These are phyloP conservation scores for Cladosporium sphaerospermum DNA, from an alignment of 2,329 filamentous ascomycete genomes.

Conservation along the genomic window DNA sequence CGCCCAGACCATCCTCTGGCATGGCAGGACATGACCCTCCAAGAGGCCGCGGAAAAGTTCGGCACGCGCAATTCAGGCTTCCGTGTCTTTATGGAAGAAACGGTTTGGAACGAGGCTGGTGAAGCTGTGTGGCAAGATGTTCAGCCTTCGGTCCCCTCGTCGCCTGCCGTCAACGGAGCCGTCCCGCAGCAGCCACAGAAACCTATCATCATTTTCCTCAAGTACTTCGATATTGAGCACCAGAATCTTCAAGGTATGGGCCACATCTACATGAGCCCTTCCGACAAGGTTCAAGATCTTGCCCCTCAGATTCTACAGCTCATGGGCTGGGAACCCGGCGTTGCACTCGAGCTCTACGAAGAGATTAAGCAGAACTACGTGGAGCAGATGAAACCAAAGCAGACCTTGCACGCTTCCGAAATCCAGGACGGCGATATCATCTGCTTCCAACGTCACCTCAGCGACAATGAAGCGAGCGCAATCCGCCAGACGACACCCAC, in stretches of 20 bases:
- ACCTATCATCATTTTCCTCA: slow-evolving; percentile 80
- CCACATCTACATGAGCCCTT: slow-evolving; percentile 79
- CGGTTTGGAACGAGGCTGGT: slow-evolving; percentile 63
- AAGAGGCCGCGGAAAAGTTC: slow-evolving; percentile 62
- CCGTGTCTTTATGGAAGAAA: slow-evolving; percentile 80
- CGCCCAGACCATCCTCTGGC: slow-evolving; percentile 82
- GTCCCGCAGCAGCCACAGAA: slow-evolving; percentile 34
- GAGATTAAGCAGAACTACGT: slow-evolving; percentile 99
- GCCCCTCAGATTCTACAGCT: slow-evolving; percentile 68
- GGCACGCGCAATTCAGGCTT: slow-evolving; percentile 64
- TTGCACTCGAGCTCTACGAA: slow-evolving; percentile 71
- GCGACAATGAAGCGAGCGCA: slow-evolving; percentile 31
- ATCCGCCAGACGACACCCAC: slow-evolving; percentile 25
- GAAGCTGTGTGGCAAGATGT: slow-evolving; percentile 66
- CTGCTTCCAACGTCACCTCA: slow-evolving; percentile 71
- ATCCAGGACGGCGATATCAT: slow-evolving; percentile 96
- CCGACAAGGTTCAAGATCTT: slow-evolving; percentile 82
- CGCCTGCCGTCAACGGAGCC: slow-evolving; percentile 37
- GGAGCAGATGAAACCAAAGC: slow-evolving; percentile 84
- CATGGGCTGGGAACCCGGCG: slow-evolving; percentile 78
- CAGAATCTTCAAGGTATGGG: slow-evolving; percentile 73
- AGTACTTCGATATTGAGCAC: slow-evolving; percentile 75
- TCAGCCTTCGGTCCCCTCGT: slow-evolving; percentile 46
- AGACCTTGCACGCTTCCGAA: slow-evolving; percentile 82
- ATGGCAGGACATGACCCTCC: slow-evolving; percentile 61